Conservation (phyloP, 805 yeast genomes). For the Tetrapisispora taiwanensis region DNA sequence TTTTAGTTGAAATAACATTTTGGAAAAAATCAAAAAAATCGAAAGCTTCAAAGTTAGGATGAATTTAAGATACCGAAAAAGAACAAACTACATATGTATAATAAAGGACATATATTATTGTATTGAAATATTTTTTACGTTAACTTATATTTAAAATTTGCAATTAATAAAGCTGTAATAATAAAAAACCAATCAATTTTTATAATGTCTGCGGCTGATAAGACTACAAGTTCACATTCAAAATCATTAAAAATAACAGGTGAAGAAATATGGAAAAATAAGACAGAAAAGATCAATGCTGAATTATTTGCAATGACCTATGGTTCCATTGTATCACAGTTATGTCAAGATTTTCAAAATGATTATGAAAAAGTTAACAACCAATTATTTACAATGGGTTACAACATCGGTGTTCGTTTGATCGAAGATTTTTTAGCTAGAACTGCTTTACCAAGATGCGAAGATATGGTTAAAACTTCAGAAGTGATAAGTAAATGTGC, state of each 20-base stretch:
- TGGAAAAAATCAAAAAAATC: too few species aligned
- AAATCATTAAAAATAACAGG: conserved; percentile 38
- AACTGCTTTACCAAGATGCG: conserved; percentile 78
- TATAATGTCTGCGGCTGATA: conserved; percentile 2
- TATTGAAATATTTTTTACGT: too few species aligned
- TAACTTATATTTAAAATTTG: too few species aligned
- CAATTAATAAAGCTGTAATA: too few species aligned
- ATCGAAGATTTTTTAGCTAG: conserved; percentile 90
- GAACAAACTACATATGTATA: too few species aligned
- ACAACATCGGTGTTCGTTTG: conserved; percentile 81
- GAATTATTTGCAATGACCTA: conserved; percentile 92
- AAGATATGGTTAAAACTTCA: conserved; percentile 70
- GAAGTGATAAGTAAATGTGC: conserved; percentile 81
- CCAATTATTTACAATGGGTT: conserved; percentile 88
- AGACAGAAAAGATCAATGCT: conserved; percentile 80
- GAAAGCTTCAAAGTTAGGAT: too few species aligned
- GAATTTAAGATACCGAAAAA: too few species aligned
- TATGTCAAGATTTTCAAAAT: conserved; percentile 71
- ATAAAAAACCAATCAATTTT: too few species aligned
- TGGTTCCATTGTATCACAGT: conserved; percentile 86
- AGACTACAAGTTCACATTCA: conserved; percentile 9
- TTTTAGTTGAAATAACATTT: too few species aligned
- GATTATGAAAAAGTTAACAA: conserved; percentile 72
- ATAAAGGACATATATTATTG: too few species aligned
- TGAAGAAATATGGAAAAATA: conserved; percentile 87